These are phyloP conservation scores for Talaromyces atroroseus DNA, from an alignment of 2,329 filamentous ascomycete genomes.

Conservation along the genomic window DNA sequence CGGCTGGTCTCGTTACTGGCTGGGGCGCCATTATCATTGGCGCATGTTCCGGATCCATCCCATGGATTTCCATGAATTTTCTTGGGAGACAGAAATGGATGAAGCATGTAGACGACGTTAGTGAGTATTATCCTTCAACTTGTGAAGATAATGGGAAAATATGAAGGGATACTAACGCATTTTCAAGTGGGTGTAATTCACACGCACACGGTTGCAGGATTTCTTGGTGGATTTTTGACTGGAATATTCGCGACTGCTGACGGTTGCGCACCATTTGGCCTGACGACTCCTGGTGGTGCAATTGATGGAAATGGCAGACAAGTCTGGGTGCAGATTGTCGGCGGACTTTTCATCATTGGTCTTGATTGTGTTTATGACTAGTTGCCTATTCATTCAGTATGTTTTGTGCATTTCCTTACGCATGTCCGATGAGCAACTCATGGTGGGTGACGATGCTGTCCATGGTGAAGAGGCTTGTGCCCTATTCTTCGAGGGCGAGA, in stretches of 20 bases:
- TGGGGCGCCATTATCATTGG: conserved; percentile 49
- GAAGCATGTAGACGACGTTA: conserved; percentile 50
- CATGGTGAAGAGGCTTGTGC: conserved; percentile 45
- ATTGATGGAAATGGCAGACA: conserved; percentile 48
- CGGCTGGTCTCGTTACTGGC: conserved; percentile 47
- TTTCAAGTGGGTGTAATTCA: conserved; percentile 42
- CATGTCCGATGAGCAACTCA: conserved; percentile 43
- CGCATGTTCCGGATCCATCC: conserved; percentile 40
- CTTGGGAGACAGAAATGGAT: conserved; percentile 48
- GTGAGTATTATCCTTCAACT: conserved; percentile 1
- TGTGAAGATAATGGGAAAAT: neutral
- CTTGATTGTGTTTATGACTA: conserved; percentile 50
- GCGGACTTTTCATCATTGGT: conserved; percentile 46
- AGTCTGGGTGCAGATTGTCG: conserved; percentile 47
- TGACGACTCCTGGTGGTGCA: conserved; percentile 44
- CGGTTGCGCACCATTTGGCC: conserved; percentile 43
- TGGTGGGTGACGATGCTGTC: conserved; percentile 45
- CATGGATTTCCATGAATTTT: conserved; percentile 48
- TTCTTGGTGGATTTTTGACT: conserved; percentile 42
- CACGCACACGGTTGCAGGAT: conserved; percentile 46
- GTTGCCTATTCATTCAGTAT: conserved; percentile 47
- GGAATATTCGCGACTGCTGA: conserved; percentile 45
- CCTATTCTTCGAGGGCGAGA: conserved; percentile 11
- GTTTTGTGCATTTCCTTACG: conserved; percentile 44
- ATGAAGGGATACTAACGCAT: neutral